Conservation (phyloP, 2,329 filamentous ascomycete species). For the Xylaria sp. region DNA sequence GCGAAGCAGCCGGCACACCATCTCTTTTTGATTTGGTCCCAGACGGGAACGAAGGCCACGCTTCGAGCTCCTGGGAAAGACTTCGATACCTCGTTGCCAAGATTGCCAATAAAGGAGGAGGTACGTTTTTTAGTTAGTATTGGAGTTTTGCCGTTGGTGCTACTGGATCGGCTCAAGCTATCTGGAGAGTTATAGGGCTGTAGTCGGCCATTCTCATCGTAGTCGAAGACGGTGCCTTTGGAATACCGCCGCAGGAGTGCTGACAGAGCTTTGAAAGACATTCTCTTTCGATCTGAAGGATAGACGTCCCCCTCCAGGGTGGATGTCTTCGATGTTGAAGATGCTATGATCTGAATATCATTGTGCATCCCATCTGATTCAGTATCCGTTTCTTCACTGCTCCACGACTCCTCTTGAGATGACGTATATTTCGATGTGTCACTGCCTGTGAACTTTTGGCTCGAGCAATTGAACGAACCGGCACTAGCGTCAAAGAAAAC, state of each 20-base stretch:
- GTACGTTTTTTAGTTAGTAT: conserved; percentile 26
- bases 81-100: conserved; percentile 28
- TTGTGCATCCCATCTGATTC: conserved; percentile 20
- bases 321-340: conserved; percentile 50
- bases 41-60: conserved; percentile 32
- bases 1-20: conserved; percentile 62
- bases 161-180: neutral
- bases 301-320: conserved; percentile 48
- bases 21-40: conserved; percentile 28
- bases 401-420: conserved; percentile 31
- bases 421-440: conserved; percentile 13
- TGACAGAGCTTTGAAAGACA: conserved; percentile 55
- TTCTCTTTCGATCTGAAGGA: conserved; percentile 31
- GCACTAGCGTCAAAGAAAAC: conserved; percentile 50
- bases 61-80: conserved; percentile 30
- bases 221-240: conserved; percentile 58
- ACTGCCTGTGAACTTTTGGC: conserved; percentile 7
- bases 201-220: conserved; percentile 52
- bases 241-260: conserved; percentile 58
- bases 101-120: conserved; percentile 26
- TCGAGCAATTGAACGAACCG: conserved; percentile 32
- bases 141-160: conserved; percentile 17
- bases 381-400: conserved; percentile 28
- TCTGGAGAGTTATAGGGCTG: conserved; percentile 48
- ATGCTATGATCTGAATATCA: conserved; percentile 52